A percentile compares a stretch with the other conserved stretches of the same genome.
These are phyloP conservation scores for Psidium friedrichsthalianum DNA, from an alignment of 345 rosid species.

Conservation along the genomic window DNA sequence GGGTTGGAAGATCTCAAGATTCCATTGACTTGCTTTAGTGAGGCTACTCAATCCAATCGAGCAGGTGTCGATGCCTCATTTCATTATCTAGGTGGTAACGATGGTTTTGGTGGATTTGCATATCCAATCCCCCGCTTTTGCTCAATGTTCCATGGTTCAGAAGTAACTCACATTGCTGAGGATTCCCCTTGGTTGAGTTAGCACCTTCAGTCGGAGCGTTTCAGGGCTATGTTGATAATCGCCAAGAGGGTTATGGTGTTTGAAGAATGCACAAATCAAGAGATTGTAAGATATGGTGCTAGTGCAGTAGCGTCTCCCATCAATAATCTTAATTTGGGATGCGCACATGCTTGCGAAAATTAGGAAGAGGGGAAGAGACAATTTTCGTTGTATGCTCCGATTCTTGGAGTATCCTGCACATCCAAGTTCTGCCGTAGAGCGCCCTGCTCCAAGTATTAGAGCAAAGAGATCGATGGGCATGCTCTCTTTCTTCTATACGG, in stretches of 20 bases:
- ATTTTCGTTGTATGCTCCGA: not conserved
- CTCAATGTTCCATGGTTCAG: not conserved
- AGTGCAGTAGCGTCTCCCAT: not conserved
- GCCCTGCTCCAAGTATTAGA: not conserved
- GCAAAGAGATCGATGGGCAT: not conserved
- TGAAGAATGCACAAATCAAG: not conserved
- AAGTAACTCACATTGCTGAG: rapidly evolving
- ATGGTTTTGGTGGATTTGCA: not conserved
- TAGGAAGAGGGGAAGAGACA: constrained; percentile 2
- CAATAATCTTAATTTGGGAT: not conserved
- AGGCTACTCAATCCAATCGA: not conserved
- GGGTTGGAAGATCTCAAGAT: rapidly evolving
- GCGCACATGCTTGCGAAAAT: not conserved
- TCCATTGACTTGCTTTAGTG: rapidly evolving
- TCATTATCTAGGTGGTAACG: not conserved
- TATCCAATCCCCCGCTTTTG: not conserved
- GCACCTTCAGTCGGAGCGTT: rapidly evolving
- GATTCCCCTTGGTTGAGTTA: rapidly evolving
- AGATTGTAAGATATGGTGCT: not conserved
- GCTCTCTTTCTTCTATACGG: not conserved
- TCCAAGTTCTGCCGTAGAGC: not conserved
- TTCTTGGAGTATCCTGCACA: not conserved
- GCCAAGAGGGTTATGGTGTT: not conserved
- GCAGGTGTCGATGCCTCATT: not conserved
- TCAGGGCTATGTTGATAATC: not conserved